Percentiles rank a stretch among this genome's conserved stretches.
These are phyloP conservation scores for Clonostachys chloroleuca DNA, from an alignment of 2,329 filamentous ascomycete species.

Conservation along the genomic window DNA sequence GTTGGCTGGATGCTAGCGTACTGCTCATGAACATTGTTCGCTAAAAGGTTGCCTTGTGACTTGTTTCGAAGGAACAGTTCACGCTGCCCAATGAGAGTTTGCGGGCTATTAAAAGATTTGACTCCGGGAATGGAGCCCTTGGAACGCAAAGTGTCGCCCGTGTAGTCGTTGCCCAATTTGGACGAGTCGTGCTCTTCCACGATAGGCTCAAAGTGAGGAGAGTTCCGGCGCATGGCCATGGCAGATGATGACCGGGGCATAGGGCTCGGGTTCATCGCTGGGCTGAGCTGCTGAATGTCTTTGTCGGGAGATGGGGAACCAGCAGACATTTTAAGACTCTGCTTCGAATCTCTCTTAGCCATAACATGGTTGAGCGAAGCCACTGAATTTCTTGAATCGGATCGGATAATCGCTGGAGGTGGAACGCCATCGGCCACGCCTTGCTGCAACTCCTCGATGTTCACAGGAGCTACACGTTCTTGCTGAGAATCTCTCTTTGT, in stretches of 20 bases:
- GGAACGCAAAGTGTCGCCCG: neutral
- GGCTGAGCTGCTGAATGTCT: neutral
- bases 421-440: slow-evolving; percentile 50
- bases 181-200: slow-evolving; percentile 30
- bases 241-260: slow-evolving; percentile 10
- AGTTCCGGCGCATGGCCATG: slow-evolving; percentile 13
- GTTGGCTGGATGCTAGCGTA: slow-evolving; percentile 16
- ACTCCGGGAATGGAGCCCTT: slow-evolving; percentile 29
- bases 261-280: neutral
- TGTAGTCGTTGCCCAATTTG: slow-evolving; percentile 10
- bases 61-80: slow-evolving; percentile 50
- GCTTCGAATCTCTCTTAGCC: neutral
- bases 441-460: slow-evolving; percentile 61
- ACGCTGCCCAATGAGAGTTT: slow-evolving; percentile 52
- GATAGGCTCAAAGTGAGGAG: slow-evolving; percentile 31
- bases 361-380: neutral
- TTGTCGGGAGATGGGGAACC: neutral
- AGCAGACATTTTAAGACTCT: neutral
- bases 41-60: slow-evolving; percentile 34
- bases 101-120: slow-evolving; percentile 44
- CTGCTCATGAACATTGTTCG: slow-evolving; percentile 6
- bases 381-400: slow-evolving; percentile 18
- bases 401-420: slow-evolving; percentile 14
- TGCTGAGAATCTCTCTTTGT: slow-evolving; percentile 8
- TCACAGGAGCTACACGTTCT: slow-evolving; percentile 57